Evolutionary conservation across 2,329 filamentous ascomycete species (phyloP), one percentile per base, ranked within the genome.

Genomic region (Dothidotthia symphoricarpi): DNA sequence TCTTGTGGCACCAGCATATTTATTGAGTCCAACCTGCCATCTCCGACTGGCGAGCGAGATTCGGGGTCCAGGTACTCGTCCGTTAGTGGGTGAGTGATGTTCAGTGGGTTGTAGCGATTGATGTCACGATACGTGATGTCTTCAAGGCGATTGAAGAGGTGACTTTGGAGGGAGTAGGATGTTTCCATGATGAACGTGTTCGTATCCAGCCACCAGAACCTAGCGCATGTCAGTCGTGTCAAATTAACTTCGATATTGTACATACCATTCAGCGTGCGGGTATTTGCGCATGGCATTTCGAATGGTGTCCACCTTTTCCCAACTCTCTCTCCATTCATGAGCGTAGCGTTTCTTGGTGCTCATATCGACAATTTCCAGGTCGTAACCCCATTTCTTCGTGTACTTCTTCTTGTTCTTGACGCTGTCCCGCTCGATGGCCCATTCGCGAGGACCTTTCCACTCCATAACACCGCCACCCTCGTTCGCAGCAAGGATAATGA

Each of bases 131-230:
- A 96, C 12, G 86, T 82, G 53, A 85, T 78, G 31, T 79, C 74
- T 34, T 76, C 74, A 31, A 98, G 77, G 45, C 86, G 69, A 66
- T 90, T 81, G 75, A 98, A 96, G 55, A 98, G 81, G 67, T 98
- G 91, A 28, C 78, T 76, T 64, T 97, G 90, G 14, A 98, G 77
- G 8, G 91, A 95, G 67, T 89, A 88, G 14, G 81, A 83, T 3
- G 89, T 88, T 64, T 98, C 93, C 93, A 98, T 98, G 66, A 98
- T 84, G 69, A 91, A 94, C 3, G 93, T 98, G 71, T 95, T 95
- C 26, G 97, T 80, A 67, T 98, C 93, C 41, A 98, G 76, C 91
- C 93, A 98, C 93, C 93, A 98, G 60, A 98, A 93, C 90, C 90
- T 95, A 62, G n/a, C 36, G n/a, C 6, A 4, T 31, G 44, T 70